phyloP scores from a whole-genome alignment of 2,329 filamentous ascomycete species.

The Colletotrichum coccodes region DNA sequence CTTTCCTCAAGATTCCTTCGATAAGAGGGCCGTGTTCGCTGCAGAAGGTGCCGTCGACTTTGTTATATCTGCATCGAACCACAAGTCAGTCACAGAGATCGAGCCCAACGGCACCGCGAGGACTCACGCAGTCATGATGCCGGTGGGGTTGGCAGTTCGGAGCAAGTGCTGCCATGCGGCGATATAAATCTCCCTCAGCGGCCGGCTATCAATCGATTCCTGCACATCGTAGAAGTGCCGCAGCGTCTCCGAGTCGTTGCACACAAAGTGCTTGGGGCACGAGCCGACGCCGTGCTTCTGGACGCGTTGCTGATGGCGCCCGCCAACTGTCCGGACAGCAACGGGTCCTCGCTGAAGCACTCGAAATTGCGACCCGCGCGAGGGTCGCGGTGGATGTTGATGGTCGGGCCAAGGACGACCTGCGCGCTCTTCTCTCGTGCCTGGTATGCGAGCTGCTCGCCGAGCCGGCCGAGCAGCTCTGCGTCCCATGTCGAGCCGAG shows the following conservation, averaged over 20 bases:
- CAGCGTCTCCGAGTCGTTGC: slow-evolving; percentile 45
- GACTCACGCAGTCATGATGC: slow-evolving; percentile 34
- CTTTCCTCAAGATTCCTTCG: slow-evolving; percentile 40
- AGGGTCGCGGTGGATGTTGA: slow-evolving; percentile 55
- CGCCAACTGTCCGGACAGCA: slow-evolving; percentile 52
- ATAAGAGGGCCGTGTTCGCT: slow-evolving; percentile 35
- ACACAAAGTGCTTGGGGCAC: slow-evolving; percentile 52
- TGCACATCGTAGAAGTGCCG: slow-evolving; percentile 34
- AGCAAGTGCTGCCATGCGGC: slow-evolving; percentile 35
- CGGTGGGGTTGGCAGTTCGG: slow-evolving; percentile 27
- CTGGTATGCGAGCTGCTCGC: slow-evolving; percentile 32
- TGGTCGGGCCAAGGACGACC: slow-evolving; percentile 72
- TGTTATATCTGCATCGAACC: slow-evolving; percentile 37
- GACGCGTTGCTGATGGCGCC: slow-evolving; percentile 50
- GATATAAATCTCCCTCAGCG: slow-evolving; percentile 35
- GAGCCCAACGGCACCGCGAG: rapidly evolving
- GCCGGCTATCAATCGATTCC: slow-evolving; percentile 11
- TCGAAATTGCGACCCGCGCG: slow-evolving; percentile 56
- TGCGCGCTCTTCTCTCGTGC: slow-evolving; percentile 71
- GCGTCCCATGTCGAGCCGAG: slow-evolving; percentile 35
- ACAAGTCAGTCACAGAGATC: neutral
- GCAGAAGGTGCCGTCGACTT: slow-evolving; percentile 39
- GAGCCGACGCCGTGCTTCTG: slow-evolving; percentile 47
- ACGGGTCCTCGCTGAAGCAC: slow-evolving; percentile 54
- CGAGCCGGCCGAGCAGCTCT: slow-evolving; percentile 27